These are phyloP conservation scores for Stephania cephalantha DNA, from an alignment of 164 flowering plant genomes.

Conservation along the genomic window DNA sequence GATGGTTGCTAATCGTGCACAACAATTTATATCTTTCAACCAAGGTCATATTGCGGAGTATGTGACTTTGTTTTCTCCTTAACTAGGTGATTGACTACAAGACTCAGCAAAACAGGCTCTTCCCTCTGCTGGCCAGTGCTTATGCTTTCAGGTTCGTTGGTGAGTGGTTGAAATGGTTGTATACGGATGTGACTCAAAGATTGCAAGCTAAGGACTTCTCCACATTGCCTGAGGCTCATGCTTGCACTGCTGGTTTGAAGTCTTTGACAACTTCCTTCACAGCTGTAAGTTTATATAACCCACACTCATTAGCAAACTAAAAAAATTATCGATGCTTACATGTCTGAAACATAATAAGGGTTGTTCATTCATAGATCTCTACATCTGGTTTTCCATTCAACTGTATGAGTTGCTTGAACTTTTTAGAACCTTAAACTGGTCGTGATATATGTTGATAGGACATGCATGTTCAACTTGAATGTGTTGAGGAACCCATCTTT, in stretches of 20 bases:
- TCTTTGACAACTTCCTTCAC: constrained; percentile 87
- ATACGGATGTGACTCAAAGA: constrained; percentile 85
- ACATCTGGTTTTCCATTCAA: not conserved
- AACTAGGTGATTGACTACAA: constrained; percentile 92
- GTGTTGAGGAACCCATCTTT: not conserved
- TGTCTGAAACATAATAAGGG: not conserved
- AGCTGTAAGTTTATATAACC: constrained; percentile 52
- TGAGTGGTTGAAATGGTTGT: constrained; percentile 93
- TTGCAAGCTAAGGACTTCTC: constrained; percentile 83
- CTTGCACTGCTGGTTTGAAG: constrained; percentile 99
- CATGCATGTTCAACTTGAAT: not conserved
- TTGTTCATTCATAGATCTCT: not conserved
- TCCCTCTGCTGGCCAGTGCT: constrained; percentile 95
- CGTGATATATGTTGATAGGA: not conserved
- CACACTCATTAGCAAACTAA: not conserved
- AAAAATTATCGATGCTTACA: not conserved
- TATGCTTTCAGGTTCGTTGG: constrained; percentile 96
- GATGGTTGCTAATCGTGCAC: not conserved
- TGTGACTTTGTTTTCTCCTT: constrained; percentile 10
- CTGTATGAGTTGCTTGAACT: not conserved
- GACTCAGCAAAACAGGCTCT: constrained; percentile 96
- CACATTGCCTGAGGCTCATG: constrained; percentile 98
- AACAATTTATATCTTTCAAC: not conserved
- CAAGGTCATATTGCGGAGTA: no score
- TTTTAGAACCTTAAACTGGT: not conserved